Conservation (phyloP, 768 basidiomycete genomes). For the Amanita molliuscula region DNA sequence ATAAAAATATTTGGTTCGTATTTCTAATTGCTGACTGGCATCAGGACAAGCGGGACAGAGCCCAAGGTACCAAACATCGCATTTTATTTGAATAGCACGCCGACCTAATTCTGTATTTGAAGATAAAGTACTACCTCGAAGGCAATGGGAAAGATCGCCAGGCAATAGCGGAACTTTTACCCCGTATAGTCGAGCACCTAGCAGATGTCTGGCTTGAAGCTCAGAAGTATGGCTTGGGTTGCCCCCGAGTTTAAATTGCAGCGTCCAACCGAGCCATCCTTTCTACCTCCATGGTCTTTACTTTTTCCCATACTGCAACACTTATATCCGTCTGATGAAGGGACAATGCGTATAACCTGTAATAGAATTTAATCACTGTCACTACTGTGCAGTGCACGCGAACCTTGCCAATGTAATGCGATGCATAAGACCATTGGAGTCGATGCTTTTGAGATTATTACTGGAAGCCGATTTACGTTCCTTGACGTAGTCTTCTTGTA, state of each 20-base stretch:
- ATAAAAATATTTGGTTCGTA: too few relatives aligned
- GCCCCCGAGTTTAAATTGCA: neutral
- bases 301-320: conserved; percentile 49
- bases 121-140: conserved; percentile 89
- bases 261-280: conserved; percentile 21
- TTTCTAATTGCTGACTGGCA: neutral
- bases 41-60: conserved; percentile 81
- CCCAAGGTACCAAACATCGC: conserved; percentile 51
- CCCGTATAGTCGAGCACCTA: conserved; percentile 48
- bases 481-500: conserved; percentile 66
- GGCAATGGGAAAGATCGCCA: conserved; percentile 47
- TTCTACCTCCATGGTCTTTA: conserved; percentile 48
- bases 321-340: conserved; percentile 46
- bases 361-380: conserved; percentile 4
- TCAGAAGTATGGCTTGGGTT: conserved; percentile 22
- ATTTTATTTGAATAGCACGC: too few relatives aligned
- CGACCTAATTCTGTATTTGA: neutral
- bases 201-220: conserved; percentile 62
- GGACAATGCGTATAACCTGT: conserved; percentile 55
- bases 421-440: conserved; percentile 54
- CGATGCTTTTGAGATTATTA: conserved; percentile 24
- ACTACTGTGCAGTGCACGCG: conserved; percentile 11
- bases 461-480: conserved; percentile 25
- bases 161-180: conserved; percentile 40
- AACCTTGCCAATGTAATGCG: conserved; percentile 66